phyloP scores from a whole-genome alignment of 129 eudicot genomes.

The Silybum marianum region DNA sequence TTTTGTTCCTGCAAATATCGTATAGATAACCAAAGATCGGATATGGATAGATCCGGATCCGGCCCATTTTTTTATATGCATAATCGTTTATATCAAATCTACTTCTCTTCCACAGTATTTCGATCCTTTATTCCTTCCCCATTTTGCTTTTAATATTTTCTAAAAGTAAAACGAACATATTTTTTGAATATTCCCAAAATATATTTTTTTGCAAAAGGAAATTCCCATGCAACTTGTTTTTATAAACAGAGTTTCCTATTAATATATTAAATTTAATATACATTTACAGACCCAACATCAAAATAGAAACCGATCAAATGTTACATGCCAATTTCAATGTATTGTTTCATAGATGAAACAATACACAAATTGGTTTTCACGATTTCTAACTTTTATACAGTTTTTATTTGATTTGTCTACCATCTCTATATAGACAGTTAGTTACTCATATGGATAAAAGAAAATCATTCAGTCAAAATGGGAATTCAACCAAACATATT shows the following conservation, averaged over 20 bases:
- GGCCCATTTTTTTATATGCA: background rate
- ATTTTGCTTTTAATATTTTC: background rate
- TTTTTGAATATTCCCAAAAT: background rate
- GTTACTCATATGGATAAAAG: background rate
- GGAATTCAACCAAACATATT: slow-evolving; percentile 11
- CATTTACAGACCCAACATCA: no score
- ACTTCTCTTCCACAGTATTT: background rate
- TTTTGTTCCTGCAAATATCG: background rate
- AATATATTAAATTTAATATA: no score
- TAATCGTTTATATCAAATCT: background rate
- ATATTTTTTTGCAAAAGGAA: background rate
- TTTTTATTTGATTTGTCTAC: background rate
- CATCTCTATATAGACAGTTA: no score
- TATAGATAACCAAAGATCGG: background rate
- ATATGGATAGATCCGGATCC: background rate
- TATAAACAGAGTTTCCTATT: no score
- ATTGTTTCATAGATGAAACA: background rate
- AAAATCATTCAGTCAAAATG: background rate
- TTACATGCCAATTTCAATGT: no score
- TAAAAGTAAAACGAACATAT: background rate
- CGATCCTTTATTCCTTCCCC: background rate
- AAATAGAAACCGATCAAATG: background rate
- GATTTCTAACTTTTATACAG: background rate
- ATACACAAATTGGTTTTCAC: background rate
- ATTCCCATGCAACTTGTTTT: background rate